Evolutionary conservation across 2,329 filamentous ascomycete genomes (phyloP), one percentile per base, ranked within the genome.

Genomic region (Colletotrichum destructivum): DNA sequence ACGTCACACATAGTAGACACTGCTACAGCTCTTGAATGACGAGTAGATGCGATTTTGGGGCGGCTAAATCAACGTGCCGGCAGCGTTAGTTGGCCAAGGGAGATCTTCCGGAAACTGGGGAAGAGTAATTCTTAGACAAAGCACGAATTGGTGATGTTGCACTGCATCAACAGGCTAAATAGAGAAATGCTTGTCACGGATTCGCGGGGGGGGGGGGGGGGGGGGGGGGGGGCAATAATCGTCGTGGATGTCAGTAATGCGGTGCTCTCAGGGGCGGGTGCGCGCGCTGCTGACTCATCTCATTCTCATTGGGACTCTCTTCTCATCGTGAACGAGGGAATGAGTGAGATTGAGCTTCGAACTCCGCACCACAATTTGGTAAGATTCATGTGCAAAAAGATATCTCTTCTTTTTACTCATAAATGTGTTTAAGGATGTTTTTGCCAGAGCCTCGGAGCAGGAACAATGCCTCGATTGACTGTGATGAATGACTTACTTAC

Each of bases 101-200:
- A 52, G 52, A 68, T 68, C 15, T 44, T 47, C 57, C 51, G 57
- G 51, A 54, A 68, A 40, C 64, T 60, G 46, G 59, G 40, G 38
- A 62, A 55, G 26, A 13, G 16, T 15, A 13, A 40, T 12, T 44
- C 16, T 23, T 18, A n/a, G 4, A 38, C 46, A 23, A 18, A 40
- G 4, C 4, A 51, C 16, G 35, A n/a, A 49, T 35, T 23, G 21
- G 23, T 26, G 21, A 35, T 49, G 52, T 49, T 42, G 23, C 47
- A 40, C 38, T 13, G n/a, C 31, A 49, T 52, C 11, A 63, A 47
- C 52, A 16, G 69, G 69, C 64, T 71, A 71, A 71, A 71, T 69
- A 38, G 4, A 40, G 23, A 42, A 35, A 35, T 35, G 40, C 57
- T 31, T 31, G 31, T 31, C 49, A 21, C 35, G 23, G 54, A 21